Base-by-base conservation (phyloP, 352 stramenopile species). In the Phytophthora sojae region DNA sequence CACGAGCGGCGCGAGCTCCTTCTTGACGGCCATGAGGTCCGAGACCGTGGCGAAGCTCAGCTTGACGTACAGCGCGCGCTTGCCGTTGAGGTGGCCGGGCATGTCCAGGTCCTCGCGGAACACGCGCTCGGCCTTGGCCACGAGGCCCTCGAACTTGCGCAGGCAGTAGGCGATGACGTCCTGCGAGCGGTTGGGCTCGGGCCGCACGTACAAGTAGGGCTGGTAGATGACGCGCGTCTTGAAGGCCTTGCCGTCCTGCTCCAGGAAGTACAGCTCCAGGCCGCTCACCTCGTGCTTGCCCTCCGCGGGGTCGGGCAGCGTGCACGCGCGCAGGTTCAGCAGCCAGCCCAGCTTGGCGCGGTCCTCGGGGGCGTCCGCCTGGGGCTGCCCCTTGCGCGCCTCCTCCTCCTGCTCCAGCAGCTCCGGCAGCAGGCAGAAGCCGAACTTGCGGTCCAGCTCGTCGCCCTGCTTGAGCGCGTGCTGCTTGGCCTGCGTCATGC, bases 171-270 rank as follows among this genome's bases (percentile, higher is more conserved):
- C 85, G 8, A 94, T 83, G 1, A 88, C 88, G n/a, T 94, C 86
- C 55, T 92, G 86, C 23, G 80, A 84, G 1, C 85, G 75, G 55
- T 88, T 88, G 4, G 76, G 57, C 30, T 89, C 82, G 2, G 86
- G 76, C 7, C 85, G 71, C 12, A 99, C 80, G 69, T 98, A 99
- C 64, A 99, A 98, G 75, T 99, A 99, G 4, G 98, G 98, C 73
- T 93, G 79, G 77, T 99, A 97, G 23, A 99, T 81, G 25, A 99
- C 82, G 30, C 91, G 96, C 5, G 95, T 94, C 82, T 99, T 99
- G 85, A 99, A 99, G 8, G 88, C 96, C 42, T 81, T 80, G 19
- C 93, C 94, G 67, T 98, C 92, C 66, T 98, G 91, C 73, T 97
- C 85, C 6, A 99, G 69, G 74, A 99, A 99, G 79, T 98, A 99